phyloP scores from a whole-genome alignment of 106 monocot species.

The Phalaenopsis aphrodite region DNA sequence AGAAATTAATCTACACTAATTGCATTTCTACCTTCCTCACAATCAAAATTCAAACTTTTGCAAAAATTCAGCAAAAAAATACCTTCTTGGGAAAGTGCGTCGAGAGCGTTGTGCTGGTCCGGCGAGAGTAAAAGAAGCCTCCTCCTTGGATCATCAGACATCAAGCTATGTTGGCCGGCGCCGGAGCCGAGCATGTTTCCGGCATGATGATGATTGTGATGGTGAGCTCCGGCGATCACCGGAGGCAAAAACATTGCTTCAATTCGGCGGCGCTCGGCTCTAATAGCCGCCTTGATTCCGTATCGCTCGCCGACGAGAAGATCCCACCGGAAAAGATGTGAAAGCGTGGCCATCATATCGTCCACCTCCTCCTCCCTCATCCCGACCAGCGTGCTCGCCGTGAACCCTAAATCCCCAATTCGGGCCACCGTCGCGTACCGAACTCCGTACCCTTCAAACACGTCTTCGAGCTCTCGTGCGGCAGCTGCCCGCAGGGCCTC shows the following conservation, averaged over 20 bases:
- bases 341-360: conserved; percentile 85
- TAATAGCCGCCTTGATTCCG: conserved; percentile 80
- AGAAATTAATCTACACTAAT: too few relatives aligned
- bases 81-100: conserved; percentile 78
- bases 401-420: conserved; percentile 81
- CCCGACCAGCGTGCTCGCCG: conserved; percentile 65
- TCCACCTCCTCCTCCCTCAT: conserved; percentile 92
- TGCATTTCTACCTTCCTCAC: too few relatives aligned
- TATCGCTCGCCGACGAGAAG: conserved; percentile 84
- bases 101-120: conserved; percentile 30
- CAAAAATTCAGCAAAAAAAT: neutral
- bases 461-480: conserved; percentile 56
- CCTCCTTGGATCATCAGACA: conserved; percentile 10
- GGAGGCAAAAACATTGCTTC: conserved; percentile 8
- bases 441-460: conserved; percentile 73
- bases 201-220: conserved; percentile 11
- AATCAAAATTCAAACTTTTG: too few relatives aligned
- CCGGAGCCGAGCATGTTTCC: conserved; percentile 5
- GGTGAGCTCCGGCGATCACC: neutral
- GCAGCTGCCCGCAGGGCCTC: neutral
- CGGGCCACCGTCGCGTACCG: conserved; percentile 56
- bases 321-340: conserved; percentile 90
- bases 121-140: conserved; percentile 15
- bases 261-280: conserved; percentile 61
- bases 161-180: neutral